Percentiles rank a stretch among this genome's conserved stretches.
These are phyloP conservation scores for Collybia sordida DNA, from an alignment of 768 basidiomycete species.

Conservation along the genomic window DNA sequence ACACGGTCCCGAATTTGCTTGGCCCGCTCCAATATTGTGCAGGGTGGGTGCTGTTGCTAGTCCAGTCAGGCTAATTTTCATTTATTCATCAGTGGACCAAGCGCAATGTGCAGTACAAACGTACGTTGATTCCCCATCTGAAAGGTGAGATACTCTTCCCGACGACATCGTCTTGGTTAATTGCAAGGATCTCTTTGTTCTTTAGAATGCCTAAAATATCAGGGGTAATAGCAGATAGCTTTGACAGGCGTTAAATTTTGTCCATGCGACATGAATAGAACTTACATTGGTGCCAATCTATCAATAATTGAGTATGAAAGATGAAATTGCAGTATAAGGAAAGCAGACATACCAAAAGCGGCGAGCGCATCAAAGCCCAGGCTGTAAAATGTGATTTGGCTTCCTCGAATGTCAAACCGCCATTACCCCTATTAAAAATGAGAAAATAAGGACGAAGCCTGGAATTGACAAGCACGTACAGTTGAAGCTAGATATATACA, in stretches of 20 bases:
- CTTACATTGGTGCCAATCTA: slow-evolving; percentile 6
- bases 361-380: slow-evolving; percentile 69
- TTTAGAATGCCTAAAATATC: slow-evolving; percentile 42
- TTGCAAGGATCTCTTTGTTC: slow-evolving; percentile 64
- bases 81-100: background rate
- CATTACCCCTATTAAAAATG: slow-evolving; percentile 50
- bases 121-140: slow-evolving; percentile 65
- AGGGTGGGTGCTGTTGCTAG: slow-evolving; percentile 44
- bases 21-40: slow-evolving; percentile 69
- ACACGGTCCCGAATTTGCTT: slow-evolving; percentile 54
- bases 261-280: background rate
- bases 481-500: slow-evolving; percentile 41
- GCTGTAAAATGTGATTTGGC: slow-evolving; percentile 70
- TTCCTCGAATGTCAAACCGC: slow-evolving; percentile 59
- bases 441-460: background rate
- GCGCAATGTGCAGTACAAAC: slow-evolving; percentile 12
- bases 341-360: slow-evolving; percentile 39
- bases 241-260: slow-evolving; percentile 27
- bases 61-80: slow-evolving; percentile 32
- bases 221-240: slow-evolving; percentile 46
- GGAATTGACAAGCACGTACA: slow-evolving; percentile 31
- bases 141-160: slow-evolving; percentile 68
- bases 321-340: background rate
- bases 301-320: too few species aligned
- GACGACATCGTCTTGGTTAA: slow-evolving; percentile 65